Evolutionary conservation across 495 filamentous ascomycete species (phyloP).

Genomic region (Hypoxylon intermedium): DNA sequence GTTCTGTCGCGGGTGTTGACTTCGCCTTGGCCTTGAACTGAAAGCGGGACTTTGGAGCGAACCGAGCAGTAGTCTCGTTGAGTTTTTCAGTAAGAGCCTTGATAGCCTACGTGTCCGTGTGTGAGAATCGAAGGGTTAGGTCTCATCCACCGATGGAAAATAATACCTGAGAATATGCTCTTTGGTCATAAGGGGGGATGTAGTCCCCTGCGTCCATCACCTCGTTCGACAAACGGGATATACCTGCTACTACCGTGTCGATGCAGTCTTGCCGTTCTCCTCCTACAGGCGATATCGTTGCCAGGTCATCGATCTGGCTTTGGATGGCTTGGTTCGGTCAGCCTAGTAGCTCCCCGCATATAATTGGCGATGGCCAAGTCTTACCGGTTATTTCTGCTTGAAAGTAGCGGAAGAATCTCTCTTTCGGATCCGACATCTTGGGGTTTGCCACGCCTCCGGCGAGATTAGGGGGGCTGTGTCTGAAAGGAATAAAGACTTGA

Average conservation of each 20-base stretch:
- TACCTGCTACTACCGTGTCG: conserved; percentile 51
- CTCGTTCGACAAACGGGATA: conserved; percentile 52
- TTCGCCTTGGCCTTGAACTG: conserved; percentile 52
- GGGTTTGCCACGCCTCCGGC: conserved; percentile 8
- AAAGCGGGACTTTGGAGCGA: conserved; percentile 53
- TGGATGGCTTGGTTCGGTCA: conserved; percentile 45
- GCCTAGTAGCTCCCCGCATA: background rate
- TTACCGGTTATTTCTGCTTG: conserved; percentile 73
- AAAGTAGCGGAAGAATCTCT: conserved; percentile 81
- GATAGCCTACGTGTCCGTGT: conserved; percentile 37
- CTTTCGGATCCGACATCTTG: conserved; percentile 61
- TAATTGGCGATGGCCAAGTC: conserved; percentile 16
- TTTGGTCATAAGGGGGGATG: conserved; percentile 55
- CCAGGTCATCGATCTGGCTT: conserved; percentile 49
- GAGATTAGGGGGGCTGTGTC: conserved; percentile 2
- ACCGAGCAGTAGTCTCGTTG: conserved; percentile 49
- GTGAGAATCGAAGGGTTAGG: conserved; percentile 17
- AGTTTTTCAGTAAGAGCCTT: conserved; percentile 53
- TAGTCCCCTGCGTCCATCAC: conserved; percentile 54
- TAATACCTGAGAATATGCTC: conserved; percentile 48
- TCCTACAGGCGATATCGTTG: conserved; percentile 43
- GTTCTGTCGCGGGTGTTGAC: conserved; percentile 9
- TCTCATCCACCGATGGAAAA: background rate
- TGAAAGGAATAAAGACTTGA: conserved; percentile 42
- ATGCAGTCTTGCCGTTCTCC: conserved; percentile 56